Base-by-base conservation (phyloP, 176 grass and related monocot genomes). In the Thalia dealbata region DNA sequence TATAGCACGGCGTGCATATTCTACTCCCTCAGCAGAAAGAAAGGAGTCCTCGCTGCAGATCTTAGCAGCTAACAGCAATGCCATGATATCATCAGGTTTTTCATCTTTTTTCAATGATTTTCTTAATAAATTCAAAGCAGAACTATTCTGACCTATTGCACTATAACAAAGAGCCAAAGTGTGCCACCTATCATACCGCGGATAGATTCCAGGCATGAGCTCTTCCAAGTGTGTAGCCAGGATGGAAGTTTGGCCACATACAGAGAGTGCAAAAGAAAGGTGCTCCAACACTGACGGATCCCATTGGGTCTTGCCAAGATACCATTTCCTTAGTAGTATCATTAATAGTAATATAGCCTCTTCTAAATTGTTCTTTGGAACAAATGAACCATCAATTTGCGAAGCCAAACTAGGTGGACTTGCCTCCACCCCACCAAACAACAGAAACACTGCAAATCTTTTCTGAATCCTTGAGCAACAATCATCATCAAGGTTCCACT, bases 301-400 rank as follows among this genome's bases (percentile, higher is more conserved):
- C 95, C 95, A 99, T 74, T 91, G 79, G 75, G 81, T 82, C 63
- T 83, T 87, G 76, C 90, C 90, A 61, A 92, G 86, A 67, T 84
- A 91, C 81, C 79, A 93, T 72, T 93, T 99, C 61, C 76, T 93
- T 65, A 99, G 74, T 59, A 93, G 43, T 83, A 99, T 86, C 85
- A 91, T 91, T 22, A 99, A 81, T 43, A 99, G 72, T 68, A 99
- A 78, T 79, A 99, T 99, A 35, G 90, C 85, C 80, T 99, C 95
- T 88, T 99, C 95, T 26, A 99, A 68, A 74, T 99, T 99, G 78
- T 84, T 99, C 60, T 90, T 93, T 38, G 90, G 95, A 73, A 93
- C 81, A 79, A 87, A 99, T 15, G 95, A 93, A 61, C 90, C 95
- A 61, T 99, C 95, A 41, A 78, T 64, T 84, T 99, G 90, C 66